Conservation (phyloP, 2,329 filamentous ascomycete genomes). For the Phoma herbarum region DNA sequence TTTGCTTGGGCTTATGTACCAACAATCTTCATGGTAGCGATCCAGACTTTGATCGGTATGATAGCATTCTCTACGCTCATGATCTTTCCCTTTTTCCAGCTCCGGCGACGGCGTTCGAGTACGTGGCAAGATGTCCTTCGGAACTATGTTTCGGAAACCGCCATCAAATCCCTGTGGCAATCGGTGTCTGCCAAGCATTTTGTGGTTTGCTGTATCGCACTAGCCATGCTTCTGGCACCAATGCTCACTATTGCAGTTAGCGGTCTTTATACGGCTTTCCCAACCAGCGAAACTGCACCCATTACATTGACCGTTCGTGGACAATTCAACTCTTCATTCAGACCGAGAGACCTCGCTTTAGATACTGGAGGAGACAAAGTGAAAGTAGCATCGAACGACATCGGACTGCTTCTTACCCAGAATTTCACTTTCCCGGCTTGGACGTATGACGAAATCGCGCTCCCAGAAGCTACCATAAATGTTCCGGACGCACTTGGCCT, state of each 20-base stretch:
- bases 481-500: background rate
- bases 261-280: background rate
- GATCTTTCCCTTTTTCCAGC: background rate
- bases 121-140: background rate
- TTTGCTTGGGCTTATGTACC: background rate
- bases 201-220: background rate
- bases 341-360: background rate
- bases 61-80: background rate
- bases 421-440: background rate
- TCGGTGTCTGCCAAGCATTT: background rate
- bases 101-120: background rate
- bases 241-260: background rate
- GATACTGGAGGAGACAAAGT: background rate
- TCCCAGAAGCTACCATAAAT: background rate
- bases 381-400: background rate
- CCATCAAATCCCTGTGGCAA: background rate
- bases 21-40: background rate
- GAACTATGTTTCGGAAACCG: background rate
- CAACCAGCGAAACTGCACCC: background rate
- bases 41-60: background rate
- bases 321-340: background rate
- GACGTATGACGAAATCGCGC: background rate
- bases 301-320: background rate
- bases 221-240: background rate
- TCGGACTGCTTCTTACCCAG: background rate